Base-by-base conservation (phyloP, 163 green algal species). In the Chloroidium sp. region DNA sequence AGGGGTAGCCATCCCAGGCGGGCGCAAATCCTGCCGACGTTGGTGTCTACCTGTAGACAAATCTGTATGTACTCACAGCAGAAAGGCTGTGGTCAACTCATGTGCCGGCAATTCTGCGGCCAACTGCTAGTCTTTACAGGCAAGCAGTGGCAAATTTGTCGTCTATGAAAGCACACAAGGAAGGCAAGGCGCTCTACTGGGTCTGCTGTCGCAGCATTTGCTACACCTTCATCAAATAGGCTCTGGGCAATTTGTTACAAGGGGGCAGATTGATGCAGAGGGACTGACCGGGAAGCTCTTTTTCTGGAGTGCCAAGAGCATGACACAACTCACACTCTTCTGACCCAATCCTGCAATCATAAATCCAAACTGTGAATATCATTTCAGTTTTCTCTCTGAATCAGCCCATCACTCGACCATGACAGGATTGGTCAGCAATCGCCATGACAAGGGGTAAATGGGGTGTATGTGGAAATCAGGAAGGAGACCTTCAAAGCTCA, bases 1-100 rank as follows among this genome's bases (percentile, higher is more conserved):
- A 92, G 82, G 0, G 91, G 87, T 10, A 95, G 86, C 90, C 90
- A 90, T 4, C 93, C 93, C 58, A 97, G 87, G 14, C 94, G 85
- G 1, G 90, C 86, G 69, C 89, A 94, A 81, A 98, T 97, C 57
- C 94, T 82, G 6, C 90, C 94, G 62, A 98, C 92, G 77, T 98
- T 98, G 61, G 90, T 90, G 83, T 98, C 94, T 62, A 98, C 64
- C 64, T 72, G 64, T 10, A 36, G 36, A 36, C 36, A 36, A 36
- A 36, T 36, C 36, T 36, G 36, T 36, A 36, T 36, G 36, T 36
- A 36, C 36, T 36, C 36, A 36, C 36, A 36, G 36, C 36, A 36
- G 36, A 36, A 36, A 36, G 36, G 36, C 36, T 36, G 36, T 36
- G 36, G 36, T 36, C 36, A 36, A 36, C 36, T 36, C 36, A 36